These are phyloP conservation scores for Glonium stellatum DNA, from an alignment of 495 filamentous ascomycete genomes.

Conservation along the genomic window DNA sequence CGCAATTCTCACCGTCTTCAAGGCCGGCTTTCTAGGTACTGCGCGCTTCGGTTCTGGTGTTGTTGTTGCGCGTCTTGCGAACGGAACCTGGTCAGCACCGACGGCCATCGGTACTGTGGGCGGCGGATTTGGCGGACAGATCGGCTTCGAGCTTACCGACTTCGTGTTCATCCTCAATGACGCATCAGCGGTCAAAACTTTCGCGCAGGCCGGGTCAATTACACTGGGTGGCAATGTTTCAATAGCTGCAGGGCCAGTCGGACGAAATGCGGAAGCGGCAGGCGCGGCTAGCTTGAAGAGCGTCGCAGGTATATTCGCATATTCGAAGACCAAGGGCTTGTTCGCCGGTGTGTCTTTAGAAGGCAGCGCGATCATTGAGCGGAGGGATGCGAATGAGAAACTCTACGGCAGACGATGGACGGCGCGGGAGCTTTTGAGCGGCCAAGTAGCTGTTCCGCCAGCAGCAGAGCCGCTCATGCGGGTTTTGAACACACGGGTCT, in stretches of 20 bases:
- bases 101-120: conserved; percentile 86
- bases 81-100: conserved; percentile 91
- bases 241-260: conserved; percentile 87
- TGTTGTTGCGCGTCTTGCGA: conserved; percentile 84
- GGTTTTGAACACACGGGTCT: conserved; percentile 76
- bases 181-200: conserved; percentile 80
- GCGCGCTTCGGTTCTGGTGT: conserved; percentile 88
- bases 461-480: conserved; percentile 76
- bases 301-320: conserved; percentile 88
- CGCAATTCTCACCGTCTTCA: conserved; percentile 88
- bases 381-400: conserved; percentile 94
- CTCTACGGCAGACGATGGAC: conserved; percentile 78
- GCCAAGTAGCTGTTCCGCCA: conserved; percentile 68
- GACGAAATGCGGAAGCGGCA: conserved; percentile 91
- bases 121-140: conserved; percentile 91
- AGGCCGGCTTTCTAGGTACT: conserved; percentile 91
- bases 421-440: conserved; percentile 74
- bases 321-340: conserved; percentile 93
- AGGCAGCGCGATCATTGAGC: conserved; percentile 82
- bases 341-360: conserved; percentile 95
- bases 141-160: conserved; percentile 95
- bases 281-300: conserved; percentile 86
- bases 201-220: conserved; percentile 82
- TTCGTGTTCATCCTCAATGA: conserved; percentile 99
- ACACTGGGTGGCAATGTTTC: conserved; percentile 96